Percentiles rank a stretch among this genome's conserved stretches.
Conservation (phyloP, 78 protist species). For the Dictyostelium citrinum region DNA sequence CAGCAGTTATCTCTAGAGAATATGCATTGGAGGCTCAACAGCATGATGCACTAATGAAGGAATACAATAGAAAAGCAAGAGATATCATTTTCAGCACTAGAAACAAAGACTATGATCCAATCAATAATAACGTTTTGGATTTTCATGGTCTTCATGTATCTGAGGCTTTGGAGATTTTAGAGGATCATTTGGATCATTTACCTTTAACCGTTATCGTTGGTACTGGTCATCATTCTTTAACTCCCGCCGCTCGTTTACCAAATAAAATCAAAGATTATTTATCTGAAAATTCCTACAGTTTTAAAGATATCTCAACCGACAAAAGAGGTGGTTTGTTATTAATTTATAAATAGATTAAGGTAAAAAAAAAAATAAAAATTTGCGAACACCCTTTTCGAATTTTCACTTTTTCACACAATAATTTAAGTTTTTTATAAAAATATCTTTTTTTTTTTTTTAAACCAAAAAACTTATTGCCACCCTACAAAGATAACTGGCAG, state of each 20-base stretch:
- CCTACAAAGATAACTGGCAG: no score
- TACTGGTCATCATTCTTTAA: conserved; percentile 32
- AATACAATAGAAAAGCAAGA: conserved; percentile 11
- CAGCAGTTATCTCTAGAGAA: neutral
- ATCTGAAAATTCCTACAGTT: neutral
- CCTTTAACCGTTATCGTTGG: conserved; percentile 15
- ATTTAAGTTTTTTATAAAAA: no score
- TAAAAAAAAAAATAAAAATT: neutral
- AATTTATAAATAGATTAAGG: neutral
- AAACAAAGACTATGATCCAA: neutral
- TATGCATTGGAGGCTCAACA: conserved; percentile 10
- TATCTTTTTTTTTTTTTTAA: no score
- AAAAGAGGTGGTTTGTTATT: conserved; percentile 27
- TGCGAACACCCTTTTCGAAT: no score
- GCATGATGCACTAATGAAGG: conserved; percentile 33
- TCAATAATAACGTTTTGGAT: neutral
- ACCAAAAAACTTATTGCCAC: no score
- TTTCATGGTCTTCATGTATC: conserved; percentile 54
- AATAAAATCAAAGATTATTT: conserved; percentile 31
- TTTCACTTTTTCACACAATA: no score
- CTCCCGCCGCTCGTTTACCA: conserved; percentile 1
- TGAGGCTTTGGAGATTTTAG: conserved; percentile 31
- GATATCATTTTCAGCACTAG: conserved; percentile 21
- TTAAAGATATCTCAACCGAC: neutral
- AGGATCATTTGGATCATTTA: neutral